These are phyloP conservation scores for Suillus tomentosus DNA, from an alignment of 768 basidiomycete species.

Conservation along the genomic window DNA sequence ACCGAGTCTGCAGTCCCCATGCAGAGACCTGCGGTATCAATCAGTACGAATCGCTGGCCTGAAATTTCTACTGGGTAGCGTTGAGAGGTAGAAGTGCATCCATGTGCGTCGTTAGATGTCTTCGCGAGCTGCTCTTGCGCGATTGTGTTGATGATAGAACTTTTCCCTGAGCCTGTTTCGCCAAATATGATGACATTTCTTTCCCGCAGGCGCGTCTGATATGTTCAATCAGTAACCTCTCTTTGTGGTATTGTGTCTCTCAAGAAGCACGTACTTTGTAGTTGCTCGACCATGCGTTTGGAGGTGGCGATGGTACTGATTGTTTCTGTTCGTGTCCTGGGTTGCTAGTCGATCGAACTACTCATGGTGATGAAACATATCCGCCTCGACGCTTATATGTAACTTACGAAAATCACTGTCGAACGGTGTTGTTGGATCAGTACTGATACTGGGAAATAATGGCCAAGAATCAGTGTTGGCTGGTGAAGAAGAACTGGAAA, in stretches of 20 bases:
- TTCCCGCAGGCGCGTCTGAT: not conserved
- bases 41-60: not conserved
- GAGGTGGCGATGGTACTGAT: too few species aligned
- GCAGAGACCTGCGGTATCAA: not conserved
- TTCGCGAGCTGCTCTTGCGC: not conserved
- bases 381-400: too few species aligned
- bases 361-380: too few species aligned
- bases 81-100: not conserved
- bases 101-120: not conserved
- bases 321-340: too few species aligned
- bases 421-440: too few species aligned
- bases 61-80: not conserved
- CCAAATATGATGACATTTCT: not conserved
- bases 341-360: too few species aligned
- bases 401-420: too few species aligned
- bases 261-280: not conserved
- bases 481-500: too few species aligned
- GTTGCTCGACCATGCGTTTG: too few species aligned
- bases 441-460: too few species aligned
- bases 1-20: not conserved
- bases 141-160: not conserved
- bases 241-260: not conserved
- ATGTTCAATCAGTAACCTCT: not conserved
- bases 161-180: not conserved
- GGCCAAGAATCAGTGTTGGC: too few species aligned